A percentile compares a stretch with the other conserved stretches of the same genome.
Evolutionary conservation across 331 rosid species (phyloP).

Genomic region (Stylosanthes scabra): DNA sequence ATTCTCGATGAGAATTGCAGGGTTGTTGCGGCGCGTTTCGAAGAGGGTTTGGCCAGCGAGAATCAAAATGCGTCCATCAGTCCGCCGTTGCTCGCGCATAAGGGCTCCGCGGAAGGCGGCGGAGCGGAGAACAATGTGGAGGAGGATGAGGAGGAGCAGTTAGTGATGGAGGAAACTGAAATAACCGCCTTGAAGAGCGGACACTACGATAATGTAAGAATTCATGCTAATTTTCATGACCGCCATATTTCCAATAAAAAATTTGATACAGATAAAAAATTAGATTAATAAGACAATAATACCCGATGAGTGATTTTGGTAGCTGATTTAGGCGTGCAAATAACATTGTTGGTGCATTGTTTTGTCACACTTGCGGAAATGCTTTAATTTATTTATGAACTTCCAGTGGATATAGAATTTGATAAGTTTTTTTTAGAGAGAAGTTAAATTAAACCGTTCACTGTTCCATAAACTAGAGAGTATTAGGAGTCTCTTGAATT

Average conservation of each 20-base stretch:
- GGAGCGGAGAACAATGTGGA: slow-evolving; percentile 33
- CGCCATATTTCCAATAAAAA: too few relatives aligned
- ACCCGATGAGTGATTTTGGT: too few relatives aligned
- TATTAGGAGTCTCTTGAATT: slow-evolving; percentile 5
- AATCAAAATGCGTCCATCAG: slow-evolving; percentile 35
- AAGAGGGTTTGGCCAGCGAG: slow-evolving; percentile 50
- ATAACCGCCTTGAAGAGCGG: slow-evolving; percentile 49
- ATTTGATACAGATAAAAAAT: too few relatives aligned
- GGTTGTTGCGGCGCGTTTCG: slow-evolving; percentile 59
- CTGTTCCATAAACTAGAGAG: too few relatives aligned
- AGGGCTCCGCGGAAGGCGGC: slow-evolving; percentile 27
- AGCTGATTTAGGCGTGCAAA: too few relatives aligned
- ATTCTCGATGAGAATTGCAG: slow-evolving; percentile 73
- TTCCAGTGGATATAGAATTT: too few relatives aligned
- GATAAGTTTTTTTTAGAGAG: too few relatives aligned
- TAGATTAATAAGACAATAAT: too few relatives aligned
- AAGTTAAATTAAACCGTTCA: too few relatives aligned
- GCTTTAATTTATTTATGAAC: too few relatives aligned
- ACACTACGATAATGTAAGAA: slow-evolving; percentile 77
- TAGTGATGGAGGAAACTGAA: slow-evolving; percentile 30
- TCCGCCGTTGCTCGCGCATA: slow-evolving; percentile 51
- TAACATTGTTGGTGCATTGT: too few relatives aligned
- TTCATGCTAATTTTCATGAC: not conserved
- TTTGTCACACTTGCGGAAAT: too few relatives aligned
- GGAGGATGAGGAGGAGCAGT: not conserved